These are phyloP conservation scores for Gymnopus androsaceus DNA, from an alignment of 1,284 basidiomycete species.

Conservation along the genomic window DNA sequence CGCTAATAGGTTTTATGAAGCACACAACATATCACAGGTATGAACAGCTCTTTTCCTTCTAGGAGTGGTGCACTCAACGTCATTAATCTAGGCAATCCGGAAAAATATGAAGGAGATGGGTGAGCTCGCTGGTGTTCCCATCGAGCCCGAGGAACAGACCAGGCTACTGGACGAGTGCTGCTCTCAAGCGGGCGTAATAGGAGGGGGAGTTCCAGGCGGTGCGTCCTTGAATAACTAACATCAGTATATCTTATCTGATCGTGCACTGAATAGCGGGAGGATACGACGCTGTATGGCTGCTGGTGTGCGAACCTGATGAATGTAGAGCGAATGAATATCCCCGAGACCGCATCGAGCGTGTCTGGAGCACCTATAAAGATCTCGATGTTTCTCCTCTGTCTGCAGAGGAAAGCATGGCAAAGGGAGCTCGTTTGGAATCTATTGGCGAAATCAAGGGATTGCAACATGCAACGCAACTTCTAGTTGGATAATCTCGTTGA, in stretches of 20 bases:
- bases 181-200: conserved; percentile 80
- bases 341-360: conserved; percentile 59
- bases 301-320: conserved; percentile 70
- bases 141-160: conserved; percentile 92
- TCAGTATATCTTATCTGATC: conserved; percentile 2
- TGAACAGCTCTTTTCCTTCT: conserved; percentile 18
- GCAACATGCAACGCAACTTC: conserved; percentile 44
- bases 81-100: conserved; percentile 66
- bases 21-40: conserved; percentile 60
- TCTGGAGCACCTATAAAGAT: conserved; percentile 76
- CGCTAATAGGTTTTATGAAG: conserved; percentile 57
- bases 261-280: conserved; percentile 75
- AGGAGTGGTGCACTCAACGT: neutral
- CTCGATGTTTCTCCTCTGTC: conserved; percentile 81
- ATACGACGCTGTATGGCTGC: conserved; percentile 94
- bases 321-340: conserved; percentile 45
- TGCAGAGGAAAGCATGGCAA: conserved; percentile 72
- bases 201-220: conserved; percentile 96
- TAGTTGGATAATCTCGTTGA: too few species aligned
- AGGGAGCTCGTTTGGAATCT: conserved; percentile 70
- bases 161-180: conserved; percentile 82
- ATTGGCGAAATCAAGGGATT: conserved; percentile 66
- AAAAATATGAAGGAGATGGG: conserved; percentile 88
- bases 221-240: conserved; percentile 35
- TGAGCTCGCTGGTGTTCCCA: conserved; percentile 75